phyloP scores from a whole-genome alignment of 2,329 filamentous ascomycete genomes.

The Colletotrichum lupini region DNA sequence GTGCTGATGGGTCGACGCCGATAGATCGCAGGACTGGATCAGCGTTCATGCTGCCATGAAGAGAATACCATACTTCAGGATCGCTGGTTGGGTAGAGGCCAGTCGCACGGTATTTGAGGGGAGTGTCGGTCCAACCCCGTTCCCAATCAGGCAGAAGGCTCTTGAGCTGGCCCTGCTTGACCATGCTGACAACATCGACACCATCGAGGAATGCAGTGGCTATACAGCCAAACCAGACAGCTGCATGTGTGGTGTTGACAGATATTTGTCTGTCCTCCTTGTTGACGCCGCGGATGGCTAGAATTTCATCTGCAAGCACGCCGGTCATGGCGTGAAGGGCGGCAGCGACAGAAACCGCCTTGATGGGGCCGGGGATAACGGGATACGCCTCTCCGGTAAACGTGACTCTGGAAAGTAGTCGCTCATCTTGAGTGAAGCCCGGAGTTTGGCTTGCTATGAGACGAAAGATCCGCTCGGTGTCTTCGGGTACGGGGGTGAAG shows the following conservation, averaged over 20 bases:
- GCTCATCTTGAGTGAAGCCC: conserved; percentile 46
- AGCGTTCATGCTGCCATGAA: conserved; percentile 61
- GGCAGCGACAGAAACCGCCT: conserved; percentile 45
- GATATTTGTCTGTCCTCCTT: conserved; percentile 43
- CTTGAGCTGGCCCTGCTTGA: conserved; percentile 23
- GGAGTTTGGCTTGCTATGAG: conserved; percentile 44
- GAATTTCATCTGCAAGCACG: conserved; percentile 49
- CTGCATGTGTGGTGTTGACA: conserved; percentile 59
- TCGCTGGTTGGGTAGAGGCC: conserved; percentile 61
- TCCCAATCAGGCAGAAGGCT: conserved; percentile 23
- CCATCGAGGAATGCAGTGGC: conserved; percentile 25
- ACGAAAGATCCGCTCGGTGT: conserved; percentile 45
- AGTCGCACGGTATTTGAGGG: conserved; percentile 53
- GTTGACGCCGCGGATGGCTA: conserved; percentile 43
- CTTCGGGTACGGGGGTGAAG: conserved; percentile 43
- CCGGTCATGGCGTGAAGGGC: conserved; percentile 48
- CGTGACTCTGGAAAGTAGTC: conserved; percentile 41
- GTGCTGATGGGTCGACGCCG: conserved; percentile 47
- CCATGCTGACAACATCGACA: conserved; percentile 18
- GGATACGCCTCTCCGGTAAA: conserved; percentile 46
- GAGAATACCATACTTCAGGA: conserved; percentile 57
- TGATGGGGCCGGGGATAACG: conserved; percentile 49
- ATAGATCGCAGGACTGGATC: conserved; percentile 55
- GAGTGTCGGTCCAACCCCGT: conserved; percentile 31
- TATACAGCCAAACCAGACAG: conserved; percentile 45